Base-by-base conservation (phyloP, 768 basidiomycete genomes). In the Stropharia rugosoannulata region DNA sequence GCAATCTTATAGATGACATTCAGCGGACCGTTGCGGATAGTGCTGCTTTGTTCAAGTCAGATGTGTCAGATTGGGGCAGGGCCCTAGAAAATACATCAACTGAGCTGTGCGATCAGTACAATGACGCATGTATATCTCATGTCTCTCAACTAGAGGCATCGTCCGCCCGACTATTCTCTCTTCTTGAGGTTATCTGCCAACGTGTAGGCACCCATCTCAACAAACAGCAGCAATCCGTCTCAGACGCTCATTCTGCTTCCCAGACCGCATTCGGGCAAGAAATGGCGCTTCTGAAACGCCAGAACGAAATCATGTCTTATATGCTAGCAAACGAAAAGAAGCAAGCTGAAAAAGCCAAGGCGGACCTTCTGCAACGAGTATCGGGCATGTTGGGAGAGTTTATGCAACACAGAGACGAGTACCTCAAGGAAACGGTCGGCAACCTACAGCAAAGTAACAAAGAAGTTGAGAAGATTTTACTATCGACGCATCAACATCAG, bases 281-380 rank as follows among this genome's bases (percentile, higher is more conserved):
- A 73, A 80, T 89, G 41, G 65, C 69, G 5, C 82, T 83, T 19
- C 75, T 95, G 74, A 80, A 80, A 59, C 75, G 80, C 51, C 92
- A 95, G 68, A 96, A 95, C 64, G 75, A 77, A 27, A 70, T 78
- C 8, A 76, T 97, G 40, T 69, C 72, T 6, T 75, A 76, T 41
- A 71, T 91, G 60, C 73, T 95, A 11, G 81, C 84, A 57, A 70
- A 79, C 13, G 92, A 96, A 68, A 83, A 82, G 66, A 65, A 68
- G 12, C 87, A 84, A 57, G 80, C 87, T 0, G 83, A 87, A 22
- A 81, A 78, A 47, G 82, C 89, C 1, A 88, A 85, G 56, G 84
- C 86, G 40, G 87, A 90, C 39, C 68, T 96, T 11, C 69, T 95
- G n/a, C 80, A 87, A 40, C 86, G 85, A 38, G 78, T 96, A 48